These are phyloP conservation scores for Brassica carinata DNA, from an alignment of 345 rosid genomes.

Conservation along the genomic window DNA sequence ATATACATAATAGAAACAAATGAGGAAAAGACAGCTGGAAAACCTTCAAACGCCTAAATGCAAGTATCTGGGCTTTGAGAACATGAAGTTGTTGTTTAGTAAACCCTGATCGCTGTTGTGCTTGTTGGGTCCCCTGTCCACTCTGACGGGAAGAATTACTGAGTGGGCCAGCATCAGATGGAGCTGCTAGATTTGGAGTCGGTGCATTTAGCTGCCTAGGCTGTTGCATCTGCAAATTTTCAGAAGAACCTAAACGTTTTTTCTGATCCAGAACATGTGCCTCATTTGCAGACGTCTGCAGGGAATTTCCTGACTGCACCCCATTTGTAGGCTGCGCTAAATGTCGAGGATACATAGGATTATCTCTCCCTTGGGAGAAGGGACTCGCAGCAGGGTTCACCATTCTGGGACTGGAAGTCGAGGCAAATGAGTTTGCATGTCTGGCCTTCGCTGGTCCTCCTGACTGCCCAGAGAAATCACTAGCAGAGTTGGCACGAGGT, in stretches of 20 bases:
- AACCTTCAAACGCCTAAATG: constrained; percentile 95
- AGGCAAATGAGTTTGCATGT: constrained; percentile 60
- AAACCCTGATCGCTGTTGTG: constrained; percentile 66
- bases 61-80: constrained; percentile 96
- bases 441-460: constrained; percentile 70
- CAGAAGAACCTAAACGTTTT: constrained; percentile 51
- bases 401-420: constrained; percentile 55
- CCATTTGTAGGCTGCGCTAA: constrained; percentile 63
- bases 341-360: constrained; percentile 59
- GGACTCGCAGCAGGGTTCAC: constrained; percentile 56
- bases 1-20: not conserved
- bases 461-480: constrained; percentile 82
- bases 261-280: constrained; percentile 59
- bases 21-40: constrained; percentile 19
- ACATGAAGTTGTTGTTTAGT: constrained; percentile 96
- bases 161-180: constrained; percentile 55
- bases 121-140: constrained; percentile 56
- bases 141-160: constrained; percentile 50
- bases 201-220: constrained; percentile 66
- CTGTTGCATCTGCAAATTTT: constrained; percentile 61
- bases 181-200: constrained; percentile 53
- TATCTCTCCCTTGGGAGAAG: constrained; percentile 72
- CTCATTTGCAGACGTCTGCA: constrained; percentile 60
- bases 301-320: constrained; percentile 64
- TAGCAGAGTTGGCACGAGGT: constrained; percentile 71